Percentiles rank a stretch among this genome's conserved stretches.
phyloP scores from a whole-genome alignment of 2,329 filamentous ascomycete genomes.

The Trematosphaeria pertusa region DNA sequence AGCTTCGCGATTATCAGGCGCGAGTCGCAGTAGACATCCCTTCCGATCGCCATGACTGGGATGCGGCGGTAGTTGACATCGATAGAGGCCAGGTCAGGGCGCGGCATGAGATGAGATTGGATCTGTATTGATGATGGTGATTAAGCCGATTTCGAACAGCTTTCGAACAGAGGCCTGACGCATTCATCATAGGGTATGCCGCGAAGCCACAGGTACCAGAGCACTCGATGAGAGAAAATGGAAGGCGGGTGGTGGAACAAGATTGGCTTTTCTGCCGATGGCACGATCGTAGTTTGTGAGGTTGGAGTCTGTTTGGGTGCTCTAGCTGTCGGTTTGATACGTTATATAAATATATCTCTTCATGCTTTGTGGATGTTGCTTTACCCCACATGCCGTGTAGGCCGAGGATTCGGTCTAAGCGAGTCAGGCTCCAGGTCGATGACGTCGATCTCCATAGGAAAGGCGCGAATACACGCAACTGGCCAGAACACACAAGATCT shows the following conservation, averaged over 20 bases:
- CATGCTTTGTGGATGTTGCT: too few species aligned
- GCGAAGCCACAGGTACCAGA: conserved; percentile 73
- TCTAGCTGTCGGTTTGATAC: too few species aligned
- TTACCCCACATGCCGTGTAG: too few species aligned
- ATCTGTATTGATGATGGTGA: conserved; percentile 51
- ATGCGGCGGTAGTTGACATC: conserved; percentile 49
- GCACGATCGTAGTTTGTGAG: conserved; percentile 15
- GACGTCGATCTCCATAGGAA: too few species aligned
- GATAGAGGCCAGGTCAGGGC: conserved; percentile 38
- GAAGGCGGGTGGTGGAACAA: conserved; percentile 72
- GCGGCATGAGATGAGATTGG: conserved; percentile 57
- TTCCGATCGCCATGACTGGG: conserved; percentile 38
- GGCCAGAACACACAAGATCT: too few species aligned
- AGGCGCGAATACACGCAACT: too few species aligned
- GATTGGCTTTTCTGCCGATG: conserved; percentile 55
- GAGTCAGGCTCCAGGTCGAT: too few species aligned
- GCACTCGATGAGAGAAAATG: conserved; percentile 67
- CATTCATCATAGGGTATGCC: conserved; percentile 72
- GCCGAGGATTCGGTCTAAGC: too few species aligned
- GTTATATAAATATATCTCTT: too few species aligned
- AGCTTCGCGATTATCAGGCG: conserved; percentile 41
- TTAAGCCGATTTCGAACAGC: not conserved
- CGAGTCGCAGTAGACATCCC: conserved; percentile 43
- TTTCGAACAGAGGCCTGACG: conserved; percentile 53
- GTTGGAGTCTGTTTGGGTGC: too few species aligned